Percentiles rank a stretch among this genome's conserved stretches.
phyloP scores from a whole-genome alignment of 257 asterid species.

The Linderniella brevidens region DNA sequence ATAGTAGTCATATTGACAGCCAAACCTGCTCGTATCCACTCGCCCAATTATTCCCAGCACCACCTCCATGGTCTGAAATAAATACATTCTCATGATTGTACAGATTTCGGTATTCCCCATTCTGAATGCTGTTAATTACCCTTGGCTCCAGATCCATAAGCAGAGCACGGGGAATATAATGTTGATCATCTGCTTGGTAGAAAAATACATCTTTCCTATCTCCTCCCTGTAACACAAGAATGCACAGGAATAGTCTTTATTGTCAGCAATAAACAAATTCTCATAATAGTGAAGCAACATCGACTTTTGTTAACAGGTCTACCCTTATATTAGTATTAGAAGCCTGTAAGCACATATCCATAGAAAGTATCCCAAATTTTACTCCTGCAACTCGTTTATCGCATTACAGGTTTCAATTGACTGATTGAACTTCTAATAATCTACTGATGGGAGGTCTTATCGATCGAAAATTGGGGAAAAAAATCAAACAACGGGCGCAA shows the following conservation, averaged over 20 bases:
- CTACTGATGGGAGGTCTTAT: neutral
- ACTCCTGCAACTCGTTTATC: neutral
- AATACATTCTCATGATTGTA: conserved; percentile 94
- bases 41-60: conserved; percentile 99
- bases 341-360: too few relatives aligned
- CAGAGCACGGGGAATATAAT: conserved; percentile 87
- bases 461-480: neutral
- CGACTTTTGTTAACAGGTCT: too few relatives aligned
- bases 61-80: conserved; percentile 90
- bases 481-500: neutral
- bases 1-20: neutral
- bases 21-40: conserved; percentile 98
- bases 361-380: too few relatives aligned
- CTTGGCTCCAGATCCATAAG: conserved; percentile 99
- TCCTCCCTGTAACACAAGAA: conserved; percentile 56
- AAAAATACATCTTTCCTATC: conserved; percentile 96
- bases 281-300: too few relatives aligned
- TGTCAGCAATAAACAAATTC: neutral
- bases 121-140: conserved; percentile 89
- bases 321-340: too few relatives aligned
- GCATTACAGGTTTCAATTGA: neutral
- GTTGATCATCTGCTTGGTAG: conserved; percentile 99
- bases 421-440: neutral
- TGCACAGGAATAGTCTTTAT: conserved; percentile 6
- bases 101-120: conserved; percentile 86